These are phyloP conservation scores for Fomitopsis betulina DNA, from an alignment of 1,284 basidiomycete species.

Conservation along the genomic window DNA sequence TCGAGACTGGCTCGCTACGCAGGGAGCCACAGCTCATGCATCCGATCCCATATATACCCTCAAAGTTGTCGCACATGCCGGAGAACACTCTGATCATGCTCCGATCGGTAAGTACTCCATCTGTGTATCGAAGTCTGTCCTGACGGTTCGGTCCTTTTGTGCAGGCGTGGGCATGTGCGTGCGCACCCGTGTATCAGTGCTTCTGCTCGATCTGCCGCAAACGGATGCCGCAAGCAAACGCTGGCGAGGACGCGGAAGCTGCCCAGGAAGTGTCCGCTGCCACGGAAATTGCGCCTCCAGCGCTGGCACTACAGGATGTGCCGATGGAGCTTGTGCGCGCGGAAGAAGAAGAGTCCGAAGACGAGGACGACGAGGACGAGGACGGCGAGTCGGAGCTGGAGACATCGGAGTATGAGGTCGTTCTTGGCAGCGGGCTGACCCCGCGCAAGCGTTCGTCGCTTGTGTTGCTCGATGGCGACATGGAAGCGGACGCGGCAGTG, in stretches of 20 bases:
- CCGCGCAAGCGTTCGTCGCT: slow-evolving; percentile 19
- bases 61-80: slow-evolving; percentile 55
- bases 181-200: slow-evolving; percentile 65
- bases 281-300: slow-evolving; percentile 10
- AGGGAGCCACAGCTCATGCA: slow-evolving; percentile 53
- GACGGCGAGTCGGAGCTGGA: slow-evolving; percentile 19
- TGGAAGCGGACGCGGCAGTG: slow-evolving; percentile 7
- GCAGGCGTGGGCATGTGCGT: slow-evolving; percentile 71
- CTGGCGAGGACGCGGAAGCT: slow-evolving; percentile 22
- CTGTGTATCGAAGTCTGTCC: slow-evolving; percentile 1
- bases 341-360: slow-evolving; percentile 2
- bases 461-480: slow-evolving; percentile 16
- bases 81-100: slow-evolving; percentile 57
- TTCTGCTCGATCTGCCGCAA: slow-evolving; percentile 67
- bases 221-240: slow-evolving; percentile 44
- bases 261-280: slow-evolving; percentile 17
- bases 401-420: slow-evolving; percentile 6
- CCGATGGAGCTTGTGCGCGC: slow-evolving; percentile 2
- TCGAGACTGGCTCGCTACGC: slow-evolving; percentile 52
- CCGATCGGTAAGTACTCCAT: slow-evolving; percentile 40
- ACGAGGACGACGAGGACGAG: slow-evolving; percentile 16
- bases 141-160: slow-evolving; percentile 6
- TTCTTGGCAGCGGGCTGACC: slow-evolving; percentile 7
- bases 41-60: slow-evolving; percentile 64
- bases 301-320: slow-evolving; percentile 16